Base-by-base conservation (phyloP, 495 filamentous ascomycete genomes). In the Aspergillus ellipticus region DNA sequence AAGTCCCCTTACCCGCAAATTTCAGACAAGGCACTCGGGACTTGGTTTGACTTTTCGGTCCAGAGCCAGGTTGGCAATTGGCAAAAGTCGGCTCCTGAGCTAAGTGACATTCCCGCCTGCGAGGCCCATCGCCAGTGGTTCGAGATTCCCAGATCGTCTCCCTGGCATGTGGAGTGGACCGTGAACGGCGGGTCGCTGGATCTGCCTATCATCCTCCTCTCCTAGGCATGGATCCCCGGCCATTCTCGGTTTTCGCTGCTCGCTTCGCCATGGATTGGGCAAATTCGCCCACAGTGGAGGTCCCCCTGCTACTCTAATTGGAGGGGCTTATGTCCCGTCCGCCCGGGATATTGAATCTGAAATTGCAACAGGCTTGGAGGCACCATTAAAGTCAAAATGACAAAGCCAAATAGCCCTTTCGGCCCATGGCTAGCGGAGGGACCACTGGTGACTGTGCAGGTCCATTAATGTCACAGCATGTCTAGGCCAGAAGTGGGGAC, bases 101-200 rank as follows among this genome's bases (percentile, higher is more conserved):
- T 22, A 13, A 50, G 10, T 58, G 54, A 60, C 35, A 39, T 39
- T 1, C 35, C 35, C 35, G 35, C 35, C 11, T 52, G 49, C 48
- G 19, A n/a, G 28, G 35, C 41, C 42, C 35, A 39, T 51, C 49
- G 21, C 22, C 26, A 48, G 35, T 53, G 43, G 49, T 24, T 46
- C 28, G 15, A 29, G 17, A 29, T 21, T 26, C 28, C 39, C 39
- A 49, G 39, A 59, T 55, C 52, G 39, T 29, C 47, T 28, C 77
- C 71, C 31, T 51, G 49, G 57, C 78, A 47, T 51, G 67, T 70
- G 65, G 65, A 59, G 59, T 39, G 26, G 21, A 49, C 16, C 43
- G 51, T 51, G 64, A 67, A 68, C 65, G 55, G 58, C 55, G 63
- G 66, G 61, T 58, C 60, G 43, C 21, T 59, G 54, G 53, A 66